Evolutionary conservation across 208 protist species (phyloP).

Genomic region (Trypanosoma brucei): DNA sequence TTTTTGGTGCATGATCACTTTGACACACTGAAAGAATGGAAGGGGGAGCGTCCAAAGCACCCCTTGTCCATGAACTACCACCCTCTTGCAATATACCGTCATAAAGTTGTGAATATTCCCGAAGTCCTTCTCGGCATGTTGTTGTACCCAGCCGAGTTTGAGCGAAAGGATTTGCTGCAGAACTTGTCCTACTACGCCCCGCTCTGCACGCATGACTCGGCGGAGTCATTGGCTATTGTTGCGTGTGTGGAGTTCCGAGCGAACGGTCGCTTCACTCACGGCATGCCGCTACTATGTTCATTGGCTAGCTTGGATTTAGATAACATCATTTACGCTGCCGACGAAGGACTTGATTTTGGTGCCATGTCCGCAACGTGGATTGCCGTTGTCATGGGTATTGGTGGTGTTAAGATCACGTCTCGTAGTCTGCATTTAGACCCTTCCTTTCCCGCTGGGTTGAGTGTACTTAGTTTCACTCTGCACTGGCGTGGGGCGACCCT

Average conservation of each 20-base stretch:
- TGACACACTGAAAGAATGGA: constrained; percentile 70
- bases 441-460: constrained; percentile 68
- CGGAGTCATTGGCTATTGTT: constrained; percentile 73
- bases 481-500: constrained; percentile 74
- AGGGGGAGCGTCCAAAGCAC: constrained; percentile 54
- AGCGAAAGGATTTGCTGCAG: constrained; percentile 56
- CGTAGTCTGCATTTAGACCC: constrained; percentile 65
- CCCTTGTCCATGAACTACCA: constrained; percentile 89
- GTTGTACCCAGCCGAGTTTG: constrained; percentile 75
- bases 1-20: constrained; percentile 90
- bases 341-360: constrained; percentile 85
- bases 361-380: constrained; percentile 63
- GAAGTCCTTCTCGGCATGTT: constrained; percentile 86
- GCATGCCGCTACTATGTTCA: constrained; percentile 69
- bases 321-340: constrained; percentile 80
- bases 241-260: constrained; percentile 64
- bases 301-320: constrained; percentile 80
- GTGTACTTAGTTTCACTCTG: constrained; percentile 63
- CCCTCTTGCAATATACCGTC: constrained; percentile 81
- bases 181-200: constrained; percentile 82
- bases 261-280: constrained; percentile 52
- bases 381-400: constrained; percentile 69
- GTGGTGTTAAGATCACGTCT: constrained; percentile 46
- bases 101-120: constrained; percentile 84
- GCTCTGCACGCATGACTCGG: constrained; percentile 83